Evolutionary conservation across 805 yeast species (phyloP), one percentile per base, ranked within the genome.

Genomic region (Metschnikowia similis): DNA sequence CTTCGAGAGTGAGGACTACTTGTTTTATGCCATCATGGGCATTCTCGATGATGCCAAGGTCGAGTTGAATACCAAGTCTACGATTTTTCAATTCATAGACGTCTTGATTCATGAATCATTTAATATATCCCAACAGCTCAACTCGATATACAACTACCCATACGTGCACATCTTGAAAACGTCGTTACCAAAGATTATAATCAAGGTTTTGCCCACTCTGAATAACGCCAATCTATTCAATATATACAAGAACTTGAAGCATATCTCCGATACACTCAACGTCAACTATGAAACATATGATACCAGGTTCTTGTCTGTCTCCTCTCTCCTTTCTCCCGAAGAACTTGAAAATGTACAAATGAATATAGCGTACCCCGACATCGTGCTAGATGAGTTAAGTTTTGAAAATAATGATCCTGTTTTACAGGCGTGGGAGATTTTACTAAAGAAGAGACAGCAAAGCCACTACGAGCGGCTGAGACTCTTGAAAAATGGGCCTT

Each of bases 41-140:
- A 81, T 81, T 39, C 67, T 84, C 17, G 76, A 75, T 29, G 76
- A 73, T 53, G 52, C 60, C 6, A 62, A 62, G 28, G 69, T 79
- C 13, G 82, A 82, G 67, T 58, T 87, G 41, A 86, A 87, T 59
- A 68, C 77, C 37, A 74, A 87, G 51, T 73, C 87, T 39, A 87
- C 84, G 54, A 75, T 87, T 7, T 75, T 88, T 51, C 87, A 82
- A 61, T 83, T 87, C 57, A 62, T 89, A 4, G 92, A 87, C 52
- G 77, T 81, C n/a, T 64, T 87, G 35, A 70, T 81, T 1, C 56
- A 66, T 17, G 72, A 72, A 26, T 66, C 77, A 21, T 64, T 63
- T 35, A 55, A 59, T 34, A 60, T 64, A 10, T 67, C 73, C 11
- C 67, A 63, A 48, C 73, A 67, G 45, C 65, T 68, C 9, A 69